These are phyloP conservation scores for Phlyctochytrium arcticum DNA, from an alignment of 192 early-diverging fungal species.

Conservation along the genomic window DNA sequence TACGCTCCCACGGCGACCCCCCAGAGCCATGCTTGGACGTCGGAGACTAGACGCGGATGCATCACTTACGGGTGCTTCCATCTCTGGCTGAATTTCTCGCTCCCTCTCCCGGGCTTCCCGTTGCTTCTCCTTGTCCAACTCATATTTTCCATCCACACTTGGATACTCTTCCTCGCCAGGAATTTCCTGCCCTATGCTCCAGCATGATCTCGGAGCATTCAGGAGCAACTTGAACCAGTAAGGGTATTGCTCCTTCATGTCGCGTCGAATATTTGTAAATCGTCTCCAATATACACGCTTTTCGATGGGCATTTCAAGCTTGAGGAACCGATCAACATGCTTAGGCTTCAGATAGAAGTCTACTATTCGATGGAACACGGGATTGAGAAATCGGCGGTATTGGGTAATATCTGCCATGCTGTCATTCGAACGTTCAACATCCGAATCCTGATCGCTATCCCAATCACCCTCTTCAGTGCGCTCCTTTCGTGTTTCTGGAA, in stretches of 20 bases:
- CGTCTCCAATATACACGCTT: neutral
- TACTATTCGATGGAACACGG: slow-evolving; percentile 5
- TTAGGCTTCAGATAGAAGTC: neutral
- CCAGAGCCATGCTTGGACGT: no score
- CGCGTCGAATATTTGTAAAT: neutral
- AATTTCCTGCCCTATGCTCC: neutral
- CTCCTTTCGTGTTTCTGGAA: neutral
- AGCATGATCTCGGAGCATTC: neutral
- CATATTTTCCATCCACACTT: neutral
- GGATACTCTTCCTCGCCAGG: neutral
- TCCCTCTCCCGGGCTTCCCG: neutral
- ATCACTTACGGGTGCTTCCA: neutral
- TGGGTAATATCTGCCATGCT: neutral
- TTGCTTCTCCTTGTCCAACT: no score
- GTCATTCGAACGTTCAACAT: neutral
- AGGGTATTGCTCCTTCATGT: neutral
- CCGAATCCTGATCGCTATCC: neutral
- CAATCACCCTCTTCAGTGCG: neutral
- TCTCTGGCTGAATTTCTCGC: neutral
- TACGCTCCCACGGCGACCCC: neutral
- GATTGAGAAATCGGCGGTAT: neutral
- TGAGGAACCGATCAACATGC: neutral
- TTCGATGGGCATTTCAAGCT: neutral
- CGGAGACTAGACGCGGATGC: neutral
- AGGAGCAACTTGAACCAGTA: neutral